Base-by-base conservation (phyloP, 352 stramenopile species). In the Phytopythium sindhum region DNA sequence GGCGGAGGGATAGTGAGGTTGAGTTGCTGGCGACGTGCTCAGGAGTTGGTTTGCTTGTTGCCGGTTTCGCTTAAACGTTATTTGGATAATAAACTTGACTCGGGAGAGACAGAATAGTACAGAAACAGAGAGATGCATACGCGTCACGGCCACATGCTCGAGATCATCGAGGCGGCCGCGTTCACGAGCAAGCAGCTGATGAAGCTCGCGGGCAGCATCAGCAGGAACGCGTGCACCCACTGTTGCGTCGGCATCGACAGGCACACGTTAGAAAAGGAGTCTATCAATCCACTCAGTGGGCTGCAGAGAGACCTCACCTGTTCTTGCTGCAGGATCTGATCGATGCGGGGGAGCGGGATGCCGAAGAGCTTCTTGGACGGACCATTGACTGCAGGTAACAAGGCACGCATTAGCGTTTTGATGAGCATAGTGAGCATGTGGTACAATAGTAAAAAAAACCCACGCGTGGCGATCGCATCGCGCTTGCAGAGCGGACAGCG, bases 401-500 rank as follows among this genome's bases (percentile, higher is more conserved):
- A 5, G 31, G 67, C n/a, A 41, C 2, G 59, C 45, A 44, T 12
- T 37, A 50, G 41, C 42, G 11, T 23, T 19, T 48, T 23, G 42
- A 50, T 12, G 42, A 19, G 19, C 4, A 2, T 9, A 54, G 9
- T 26, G 0, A 42, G 28, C 10, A 21, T 58, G 28, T 11, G 33
- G 3, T 68, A 35, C 45, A 45, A 59, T 26, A 57, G 39, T n/a
- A 26, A 29, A 41, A 28, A 0, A 9, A 48, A 67, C 73, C 66
- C 78, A 90, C 82, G 74, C 0, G 70, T 79, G 10, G 80, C 70
- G 45, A 95, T 91, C 10, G 86, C 88, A 41, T 91, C 79, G 44
- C 89, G 82, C 39, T 95, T 94, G 68, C 88, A 96, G 8, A 96
- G 78, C 39, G 88, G 88, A 56, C 88, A 96, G 12, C 77, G 64